phyloP scores from a whole-genome alignment of 2,329 filamentous ascomycete species.

The Stachybotrys elegans region DNA sequence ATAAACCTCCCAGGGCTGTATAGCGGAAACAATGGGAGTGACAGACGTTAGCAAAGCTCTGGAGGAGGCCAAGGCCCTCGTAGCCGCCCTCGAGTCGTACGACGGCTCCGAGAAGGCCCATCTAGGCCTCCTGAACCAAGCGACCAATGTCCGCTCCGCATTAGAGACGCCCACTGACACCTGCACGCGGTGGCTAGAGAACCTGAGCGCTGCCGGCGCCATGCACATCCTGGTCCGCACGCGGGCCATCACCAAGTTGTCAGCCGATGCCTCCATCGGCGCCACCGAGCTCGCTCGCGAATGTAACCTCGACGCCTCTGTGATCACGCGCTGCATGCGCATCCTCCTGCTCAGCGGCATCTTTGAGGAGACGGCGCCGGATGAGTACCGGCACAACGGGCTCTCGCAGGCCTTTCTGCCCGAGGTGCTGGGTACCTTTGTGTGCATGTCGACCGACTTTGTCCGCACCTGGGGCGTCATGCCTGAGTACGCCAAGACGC shows the following conservation, averaged over 20 bases:
- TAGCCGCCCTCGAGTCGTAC: constrained; percentile 14
- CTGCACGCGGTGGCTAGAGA: constrained; percentile 14
- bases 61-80: constrained; percentile 9
- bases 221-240: constrained; percentile 14
- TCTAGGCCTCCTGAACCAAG: constrained; percentile 13
- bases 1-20: too few species aligned
- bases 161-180: constrained; percentile 17
- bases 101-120: constrained; percentile 10
- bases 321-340: constrained; percentile 25
- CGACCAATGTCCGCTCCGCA: constrained; percentile 11
- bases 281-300: constrained; percentile 14
- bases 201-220: constrained; percentile 12
- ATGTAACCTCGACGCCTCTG: constrained; percentile 22
- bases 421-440: constrained; percentile 21
- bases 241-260: constrained; percentile 12
- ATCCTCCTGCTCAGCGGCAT: constrained; percentile 23
- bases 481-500: constrained; percentile 20
- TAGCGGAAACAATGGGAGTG: too few species aligned
- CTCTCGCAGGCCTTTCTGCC: constrained; percentile 22
- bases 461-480: constrained; percentile 15
- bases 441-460: constrained; percentile 26
- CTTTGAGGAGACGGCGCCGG: constrained; percentile 20
- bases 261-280: constrained; percentile 11
- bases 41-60: constrained; percentile 5
- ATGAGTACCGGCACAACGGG: constrained; percentile 26